Percentiles rank a stretch among this genome's conserved stretches.
These are phyloP conservation scores for Claviceps sp. DNA, from an alignment of 2,329 filamentous ascomycete genomes.

Conservation along the genomic window DNA sequence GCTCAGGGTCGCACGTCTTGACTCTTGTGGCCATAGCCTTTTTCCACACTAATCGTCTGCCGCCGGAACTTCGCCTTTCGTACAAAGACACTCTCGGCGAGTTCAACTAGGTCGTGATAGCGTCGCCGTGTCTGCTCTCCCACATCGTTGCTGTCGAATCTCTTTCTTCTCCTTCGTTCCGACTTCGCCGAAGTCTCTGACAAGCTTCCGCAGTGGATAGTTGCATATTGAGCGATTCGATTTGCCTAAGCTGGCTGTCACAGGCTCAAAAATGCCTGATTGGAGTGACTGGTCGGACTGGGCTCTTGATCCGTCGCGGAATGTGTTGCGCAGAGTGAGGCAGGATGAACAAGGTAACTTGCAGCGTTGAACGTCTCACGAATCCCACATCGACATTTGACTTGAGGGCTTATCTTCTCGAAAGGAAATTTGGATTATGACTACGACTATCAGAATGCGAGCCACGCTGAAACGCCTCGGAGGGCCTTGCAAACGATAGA, in stretches of 20 bases:
- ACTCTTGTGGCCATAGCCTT: not conserved
- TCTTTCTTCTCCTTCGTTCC: not conserved
- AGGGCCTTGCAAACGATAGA: slow-evolving; percentile 1
- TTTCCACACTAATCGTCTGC: slow-evolving; percentile 4
- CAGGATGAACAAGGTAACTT: slow-evolving; percentile 6
- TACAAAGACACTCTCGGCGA: slow-evolving; percentile 7
- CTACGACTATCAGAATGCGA: not conserved
- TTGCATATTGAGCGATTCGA: slow-evolving; percentile 1
- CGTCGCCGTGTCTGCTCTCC: not conserved
- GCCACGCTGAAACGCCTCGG: not conserved
- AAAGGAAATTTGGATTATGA: slow-evolving; percentile 3
- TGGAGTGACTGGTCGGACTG: slow-evolving; percentile 17
- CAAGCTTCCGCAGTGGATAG: not conserved
- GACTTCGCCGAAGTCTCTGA: not conserved
- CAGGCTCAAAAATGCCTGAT: slow-evolving; percentile 2
- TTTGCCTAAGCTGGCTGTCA: not conserved
- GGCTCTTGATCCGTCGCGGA: slow-evolving; percentile 10
- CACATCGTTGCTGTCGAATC: not conserved
- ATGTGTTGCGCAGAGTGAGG: slow-evolving; percentile 13
- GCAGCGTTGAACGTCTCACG: not conserved
- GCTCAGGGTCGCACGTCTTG: not conserved
- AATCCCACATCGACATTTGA: not conserved
- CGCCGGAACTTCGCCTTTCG: not conserved
- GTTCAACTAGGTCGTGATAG: not conserved
- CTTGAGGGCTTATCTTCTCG: not conserved